Evolutionary conservation across 257 asterid species (phyloP).

Genomic region (Solanum sparsipilum): DNA sequence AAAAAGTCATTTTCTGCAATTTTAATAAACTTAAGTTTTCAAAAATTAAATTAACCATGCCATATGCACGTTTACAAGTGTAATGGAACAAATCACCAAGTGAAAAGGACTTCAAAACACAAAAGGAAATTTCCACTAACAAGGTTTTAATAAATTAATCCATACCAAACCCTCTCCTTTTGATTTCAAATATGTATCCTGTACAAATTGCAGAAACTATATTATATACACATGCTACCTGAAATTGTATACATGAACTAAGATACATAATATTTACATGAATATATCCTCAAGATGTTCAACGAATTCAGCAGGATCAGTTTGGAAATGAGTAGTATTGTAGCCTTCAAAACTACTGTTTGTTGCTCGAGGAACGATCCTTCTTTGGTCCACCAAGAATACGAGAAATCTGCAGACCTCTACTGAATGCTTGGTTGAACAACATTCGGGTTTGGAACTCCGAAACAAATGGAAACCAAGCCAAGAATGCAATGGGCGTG

Average conservation of each 20-base stretch:
- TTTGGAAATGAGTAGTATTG: background rate
- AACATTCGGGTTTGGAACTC: constrained; percentile 95
- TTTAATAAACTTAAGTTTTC: background rate
- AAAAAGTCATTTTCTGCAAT: background rate
- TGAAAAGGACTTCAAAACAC: background rate
- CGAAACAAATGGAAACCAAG: constrained; percentile 98
- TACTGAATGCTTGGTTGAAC: constrained; percentile 94
- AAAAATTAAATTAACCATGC: background rate
- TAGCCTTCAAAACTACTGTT: constrained; percentile 25
- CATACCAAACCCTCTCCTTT: background rate
- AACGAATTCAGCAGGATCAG: background rate
- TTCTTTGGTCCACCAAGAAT: constrained; percentile 96
- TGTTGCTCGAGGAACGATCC: constrained; percentile 71
- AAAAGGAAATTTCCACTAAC: background rate
- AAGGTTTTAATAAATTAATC: background rate
- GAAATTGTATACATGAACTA: background rate
- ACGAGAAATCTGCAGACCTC: constrained; percentile 97
- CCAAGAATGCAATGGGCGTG: constrained; percentile 92
- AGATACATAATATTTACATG: background rate
- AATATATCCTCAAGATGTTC: background rate
- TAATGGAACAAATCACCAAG: background rate
- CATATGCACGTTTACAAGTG: background rate
- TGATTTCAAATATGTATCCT: background rate
- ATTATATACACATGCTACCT: background rate
- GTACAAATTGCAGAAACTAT: background rate